Base-by-base conservation (phyloP, 2,329 filamentous ascomycete species). In the Dendrostoma leiphaemia region DNA sequence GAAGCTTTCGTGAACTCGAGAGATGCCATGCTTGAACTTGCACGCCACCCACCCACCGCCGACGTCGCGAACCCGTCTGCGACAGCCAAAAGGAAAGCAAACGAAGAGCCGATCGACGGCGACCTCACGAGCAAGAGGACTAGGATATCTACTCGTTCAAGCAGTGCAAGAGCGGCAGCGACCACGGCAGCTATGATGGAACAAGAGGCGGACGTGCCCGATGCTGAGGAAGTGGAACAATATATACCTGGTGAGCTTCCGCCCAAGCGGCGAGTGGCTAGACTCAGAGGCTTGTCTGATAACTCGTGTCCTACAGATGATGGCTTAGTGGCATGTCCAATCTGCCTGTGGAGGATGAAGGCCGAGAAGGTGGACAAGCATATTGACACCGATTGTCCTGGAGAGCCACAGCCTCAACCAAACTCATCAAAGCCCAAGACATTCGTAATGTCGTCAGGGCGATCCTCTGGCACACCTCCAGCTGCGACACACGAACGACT, bases 311-410 rank as follows among this genome's bases (percentile, higher is more conserved):
- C n/a, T n/a, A 61, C 66, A 77, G 85, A 88, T 26, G 89, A 94
- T 62, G 91, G 90, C 3, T 75, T 94, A 13, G 89, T 92, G 1
- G 78, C 83, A 37, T 99, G 94, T 67, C 94, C 94, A 0, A 87
- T 93, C 17, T 99, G 94, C 67, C 75, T 77, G 47, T 79, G 75
- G 62, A 82, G 85, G 48, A 96, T 97, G 88, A 95, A 94, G 69
- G 82, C 86, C 48, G 82, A 82, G 60, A 78, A 80, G 51, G 90
- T 97, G 4, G 91, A 90, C 63, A 71, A 76, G n/a, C 94, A 97
- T 71, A 73, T 97, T 29, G 90, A 96, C 69, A 80, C 75, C 7
- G 91, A 69, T 9, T 77, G 71, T 54, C 64, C 67, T 6, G 71
- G 66, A 7, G 67, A 66, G 60, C 70, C 70, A 34, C 72, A 63